Percentiles rank a stretch among this genome's conserved stretches.
These are phyloP conservation scores for Halophytophthora batemanensis DNA, from an alignment of 352 stramenopile genomes.

Conservation along the genomic window DNA sequence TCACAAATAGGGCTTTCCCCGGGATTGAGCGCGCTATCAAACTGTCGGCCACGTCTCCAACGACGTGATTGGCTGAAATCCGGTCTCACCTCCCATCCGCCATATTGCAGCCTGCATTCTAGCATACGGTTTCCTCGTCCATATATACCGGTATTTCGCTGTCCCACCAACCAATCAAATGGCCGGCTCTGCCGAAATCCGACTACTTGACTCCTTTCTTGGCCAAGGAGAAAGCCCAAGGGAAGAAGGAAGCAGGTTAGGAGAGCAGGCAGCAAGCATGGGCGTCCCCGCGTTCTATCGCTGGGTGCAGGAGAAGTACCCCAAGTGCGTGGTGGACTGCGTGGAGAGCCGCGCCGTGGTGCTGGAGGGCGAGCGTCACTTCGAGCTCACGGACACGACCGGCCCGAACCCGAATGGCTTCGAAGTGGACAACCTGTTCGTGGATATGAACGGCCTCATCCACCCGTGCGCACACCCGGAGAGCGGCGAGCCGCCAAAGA, in stretches of 20 bases:
- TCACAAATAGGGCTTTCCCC: too few relatives aligned
- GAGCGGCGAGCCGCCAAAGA: conserved; percentile 86
- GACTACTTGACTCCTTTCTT: conserved; percentile 12
- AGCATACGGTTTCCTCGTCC: too few relatives aligned
- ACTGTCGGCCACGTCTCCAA: too few relatives aligned
- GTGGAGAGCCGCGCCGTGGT: conserved; percentile 66
- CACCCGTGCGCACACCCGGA: conserved; percentile 98
- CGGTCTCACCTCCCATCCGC: too few relatives aligned
- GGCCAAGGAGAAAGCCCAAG: conserved; percentile 1
- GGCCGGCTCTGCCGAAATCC: conserved; percentile 8
- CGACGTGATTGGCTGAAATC: too few relatives aligned
- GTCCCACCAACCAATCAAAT: too few relatives aligned
- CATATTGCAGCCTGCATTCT: too few relatives aligned
- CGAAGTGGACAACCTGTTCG: conserved; percentile 98
- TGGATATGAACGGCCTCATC: conserved; percentile 99
- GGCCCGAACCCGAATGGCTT: conserved; percentile 93
- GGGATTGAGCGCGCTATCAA: too few relatives aligned
- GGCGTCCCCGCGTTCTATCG: conserved; percentile 99
- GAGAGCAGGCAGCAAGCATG: conserved; percentile 62
- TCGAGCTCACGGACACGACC: conserved; percentile 72
- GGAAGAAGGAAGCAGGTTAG: conserved; percentile 1
- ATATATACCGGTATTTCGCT: too few relatives aligned
- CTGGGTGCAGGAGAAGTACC: conserved; percentile 99
- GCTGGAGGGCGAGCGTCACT: conserved; percentile 79
- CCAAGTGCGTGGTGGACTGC: conserved; percentile 95